Evolutionary conservation across 2,329 filamentous ascomycete species (phyloP).

Genomic region (Tetracladium maxilliforme): DNA sequence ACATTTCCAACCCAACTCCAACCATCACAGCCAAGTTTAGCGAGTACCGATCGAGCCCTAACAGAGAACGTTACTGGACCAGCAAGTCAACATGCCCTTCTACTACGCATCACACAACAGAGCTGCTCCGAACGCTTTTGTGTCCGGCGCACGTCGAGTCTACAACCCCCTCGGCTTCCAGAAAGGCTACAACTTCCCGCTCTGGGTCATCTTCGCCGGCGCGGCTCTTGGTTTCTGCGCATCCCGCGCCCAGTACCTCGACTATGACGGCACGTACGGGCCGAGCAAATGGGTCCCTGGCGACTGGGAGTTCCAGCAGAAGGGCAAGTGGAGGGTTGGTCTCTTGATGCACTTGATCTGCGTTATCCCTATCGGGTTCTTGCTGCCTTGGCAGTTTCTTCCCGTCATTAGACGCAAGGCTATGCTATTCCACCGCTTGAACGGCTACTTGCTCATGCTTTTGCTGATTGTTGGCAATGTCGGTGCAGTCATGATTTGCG

Average conservation of each 20-base stretch:
- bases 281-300: constrained; percentile 21
- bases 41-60: no score
- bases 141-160: constrained; percentile 21
- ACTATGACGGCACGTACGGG: constrained; percentile 7
- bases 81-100: no score
- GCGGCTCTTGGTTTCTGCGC: constrained; percentile 9
- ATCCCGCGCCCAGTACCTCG: constrained; percentile 6
- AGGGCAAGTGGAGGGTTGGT: constrained; percentile 17
- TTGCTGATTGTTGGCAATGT: constrained; percentile 28
- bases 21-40: no score
- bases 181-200: constrained; percentile 40
- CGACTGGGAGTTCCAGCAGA: constrained; percentile 24
- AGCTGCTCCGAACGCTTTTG: constrained; percentile 6
- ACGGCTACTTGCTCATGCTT: constrained; percentile 37
- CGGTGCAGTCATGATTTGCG: constrained; percentile 36
- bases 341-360: constrained; percentile 28
- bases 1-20: no score
- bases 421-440: constrained; percentile 41
- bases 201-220: constrained; percentile 18
- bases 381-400: constrained; percentile 31
- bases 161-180: constrained; percentile 48
- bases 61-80: no score
- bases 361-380: constrained; percentile 27
- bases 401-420: constrained; percentile 28
- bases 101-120: no score